Base-by-base conservation (phyloP, 305 asterid genomes). In the Solanum chacoense region DNA sequence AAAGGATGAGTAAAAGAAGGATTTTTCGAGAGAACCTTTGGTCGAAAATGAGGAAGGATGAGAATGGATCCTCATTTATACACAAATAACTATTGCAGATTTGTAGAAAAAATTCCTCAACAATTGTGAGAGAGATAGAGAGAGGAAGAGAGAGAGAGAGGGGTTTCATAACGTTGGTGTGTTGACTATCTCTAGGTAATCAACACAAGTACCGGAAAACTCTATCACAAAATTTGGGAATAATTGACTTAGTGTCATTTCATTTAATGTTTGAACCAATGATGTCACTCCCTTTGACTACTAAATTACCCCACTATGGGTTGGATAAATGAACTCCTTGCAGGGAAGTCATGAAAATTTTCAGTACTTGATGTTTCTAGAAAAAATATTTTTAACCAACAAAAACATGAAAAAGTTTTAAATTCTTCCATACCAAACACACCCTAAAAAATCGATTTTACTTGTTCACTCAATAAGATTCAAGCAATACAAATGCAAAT, bases 1-100 rank as follows among this genome's bases (percentile, higher is more conserved):
- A 13, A 32, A 7, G 22, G 6, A 45, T 18, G 12, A 80, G 69
- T 18, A 29, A 80, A 14, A 80, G 71, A 80, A 28, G 3, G 16
- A 79, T 35, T 77, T 40, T 35, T 45, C 6, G 42, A 78, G 10
- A 65, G 42, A 71, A 93, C 97, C 98, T 88, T 92, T 93, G 80
- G 92, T 89, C 24, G 93, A 90, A 65, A 92, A 91, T n/a, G 91
- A 91, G 5, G 91, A 83, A 71, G 85, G 73, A 18, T 86, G 91
- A 86, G 97, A 20, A 55, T 97, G 96, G 86, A 95, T 55, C 11
- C 11, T 55, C 24, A 55, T 20, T 18, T 38, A 55, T 7, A 55
- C 67, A 7, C 28, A 63, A 63, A 63, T 63, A 63, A 63, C 12
- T 63, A 63, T 10, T 63, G 26, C 28, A 63, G 3, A 63, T 22